Base-by-base conservation (phyloP, 1,284 basidiomycete genomes). In the Malassezia globosa region DNA sequence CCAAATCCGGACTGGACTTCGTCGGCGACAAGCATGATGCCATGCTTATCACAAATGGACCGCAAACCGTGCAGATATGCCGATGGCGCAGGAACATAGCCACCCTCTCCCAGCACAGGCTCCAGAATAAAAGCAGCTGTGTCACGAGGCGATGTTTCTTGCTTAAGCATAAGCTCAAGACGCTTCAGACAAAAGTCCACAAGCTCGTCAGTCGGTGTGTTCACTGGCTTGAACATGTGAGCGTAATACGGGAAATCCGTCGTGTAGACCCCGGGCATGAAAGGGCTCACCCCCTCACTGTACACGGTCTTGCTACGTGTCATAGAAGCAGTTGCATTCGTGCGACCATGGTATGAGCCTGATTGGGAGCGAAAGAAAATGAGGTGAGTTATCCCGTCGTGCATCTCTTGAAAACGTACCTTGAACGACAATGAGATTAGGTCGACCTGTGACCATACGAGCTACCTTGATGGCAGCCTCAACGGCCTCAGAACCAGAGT, bases 171-270 rank as follows among this genome's bases (percentile, higher is more conserved):
- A 11, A 95, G 77, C 46, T 87, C 81, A 22, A 96, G 78, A 71
- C 92, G 86, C 73, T 84, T 82, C 27, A 88, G 77, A 23, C 83
- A 82, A 43, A 81, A 74, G 18, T 78, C 70, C 42, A 84, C 79
- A 25, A 90, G 78, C 56, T 81, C 78, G 21, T 81, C 77, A 54
- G 80, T 75, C 11, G 81, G 75, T 1, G 85, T 84, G 25, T 76
- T 75, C 3, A 78, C 76, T 1, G 81, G 73, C 4, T 84, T 69
- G 39, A 82, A 82, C 54, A 83, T 76, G 64, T 90, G 85, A 73
- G 94, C 86, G 84, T 88, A 95, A 76, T 84, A 96, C 0, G 90
- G 92, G 78, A 81, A 97, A 0, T 87, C 81, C 7, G 82, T 79
- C 0, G 81, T 76, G 74, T 82, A 88, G 4, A 84, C 84, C 7